Evolutionary conservation across 106 monocot species (phyloP), one percentile per base, ranked within the genome.

Genomic region (Acanthochlamys bracteata): DNA sequence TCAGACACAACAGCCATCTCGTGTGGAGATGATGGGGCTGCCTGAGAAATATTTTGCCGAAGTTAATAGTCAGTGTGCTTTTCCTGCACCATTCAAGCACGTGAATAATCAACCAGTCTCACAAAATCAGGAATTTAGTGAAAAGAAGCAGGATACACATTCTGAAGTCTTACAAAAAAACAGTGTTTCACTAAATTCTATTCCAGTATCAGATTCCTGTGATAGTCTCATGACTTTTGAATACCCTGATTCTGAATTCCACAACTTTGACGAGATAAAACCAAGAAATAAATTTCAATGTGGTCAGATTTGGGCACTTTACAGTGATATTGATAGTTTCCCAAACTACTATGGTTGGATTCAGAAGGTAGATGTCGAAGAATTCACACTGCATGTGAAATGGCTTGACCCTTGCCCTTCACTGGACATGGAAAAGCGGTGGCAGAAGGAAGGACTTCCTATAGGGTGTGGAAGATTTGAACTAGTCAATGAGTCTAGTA

Each of bases 291-390:
- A 63, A 46, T 55, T 84, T 55, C 24, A 73, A 57, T 24, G 66
- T 43, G 76, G 75, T 8, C 83, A 84, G 61, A 72, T 86, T 27
- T 86, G 85, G 85, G 78, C 85, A 14, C 12, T 86, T 47, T 86
- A 82, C 42, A 72, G 78, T 67, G 84, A 84, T 39, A 55, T 80
- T 54, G 80, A 76, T 70, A 62, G 46, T 7, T 76, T 55, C 63
- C 84, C 84, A n/a, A 80, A 84, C 20, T 84, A 84, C 39, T 84
- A 73, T 53, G 80, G 70, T 23, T 67, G 20, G 49, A 64, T 84
- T 58, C 65, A 63, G 42, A 71, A 77, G 41, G 71, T 71, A 42
- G 74, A 74, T 11, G 22, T 39, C 7, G 80, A 66, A 55, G 20
- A 65, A 0, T 52, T 55, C 20, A 67, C 43, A 43, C 59, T 77